phyloP scores from a whole-genome alignment of 345 rosid species.

The Turnera subulata region DNA sequence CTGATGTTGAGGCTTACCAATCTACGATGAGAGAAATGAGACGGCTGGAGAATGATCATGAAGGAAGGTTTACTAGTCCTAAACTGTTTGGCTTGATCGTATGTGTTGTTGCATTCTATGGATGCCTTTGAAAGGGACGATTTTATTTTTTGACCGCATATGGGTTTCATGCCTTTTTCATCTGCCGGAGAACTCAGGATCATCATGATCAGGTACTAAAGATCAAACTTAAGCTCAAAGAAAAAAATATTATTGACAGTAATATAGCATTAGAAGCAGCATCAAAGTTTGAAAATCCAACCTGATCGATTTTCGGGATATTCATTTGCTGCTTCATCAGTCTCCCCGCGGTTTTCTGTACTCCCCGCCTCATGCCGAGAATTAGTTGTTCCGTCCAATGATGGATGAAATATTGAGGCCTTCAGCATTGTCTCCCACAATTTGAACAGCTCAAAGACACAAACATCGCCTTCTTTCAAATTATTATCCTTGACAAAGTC shows the following conservation, averaged over 20 bases:
- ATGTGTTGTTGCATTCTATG: neutral
- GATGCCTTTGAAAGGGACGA: neutral
- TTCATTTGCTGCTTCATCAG: neutral
- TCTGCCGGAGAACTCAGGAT: neutral
- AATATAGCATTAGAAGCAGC: neutral
- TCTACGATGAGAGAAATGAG: too few species aligned
- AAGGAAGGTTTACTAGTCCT: neutral
- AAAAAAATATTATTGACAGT: neutral
- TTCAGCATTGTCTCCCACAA: conserved; percentile 10
- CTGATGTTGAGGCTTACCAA: neutral
- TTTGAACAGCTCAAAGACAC: conserved; percentile 20
- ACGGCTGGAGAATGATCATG: neutral
- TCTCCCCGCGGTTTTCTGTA: neutral
- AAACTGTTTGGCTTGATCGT: neutral
- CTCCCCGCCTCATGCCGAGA: neutral
- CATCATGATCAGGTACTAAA: too few species aligned
- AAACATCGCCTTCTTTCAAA: conserved; percentile 25
- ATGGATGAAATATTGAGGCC: conserved; percentile 11
- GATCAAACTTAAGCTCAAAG: too few species aligned
- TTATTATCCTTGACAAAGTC: conserved; percentile 3
- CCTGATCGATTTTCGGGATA: neutral
- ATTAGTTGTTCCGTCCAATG: too few species aligned
- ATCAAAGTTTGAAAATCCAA: neutral
- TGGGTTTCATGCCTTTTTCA: neutral
- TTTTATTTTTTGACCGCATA: neutral